Evolutionary conservation across 768 basidiomycete species (phyloP), one percentile per base, ranked within the genome.

Genomic region (Suillus discolor): DNA sequence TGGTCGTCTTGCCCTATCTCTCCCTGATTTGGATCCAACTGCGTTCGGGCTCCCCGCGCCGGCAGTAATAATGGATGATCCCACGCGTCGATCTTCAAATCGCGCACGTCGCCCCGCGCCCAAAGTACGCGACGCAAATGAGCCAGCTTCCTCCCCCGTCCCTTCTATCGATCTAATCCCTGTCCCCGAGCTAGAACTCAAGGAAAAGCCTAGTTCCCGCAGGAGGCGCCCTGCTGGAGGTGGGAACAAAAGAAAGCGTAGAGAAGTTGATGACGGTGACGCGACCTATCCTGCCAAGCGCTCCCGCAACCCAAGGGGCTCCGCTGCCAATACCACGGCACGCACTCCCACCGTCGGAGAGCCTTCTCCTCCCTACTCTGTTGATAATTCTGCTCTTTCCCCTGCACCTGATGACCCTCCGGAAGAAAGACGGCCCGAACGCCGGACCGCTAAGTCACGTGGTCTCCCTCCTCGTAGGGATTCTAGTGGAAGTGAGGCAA

Each of bases 261-360:
- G 79, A 71, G 88, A 89, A 39, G 74, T 71, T 8, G 89, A 90
- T 53, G 88, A 89, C 55, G 85, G 83, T 15, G 88, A 90, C 67
- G 82, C 84, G 1, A 84, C 85, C n/a, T 90, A 89, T 71, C 89
- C 89, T n/a, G 86, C 89, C 13, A 91, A 89, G 76, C 83, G 88
- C 31, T 81, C 86, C 23, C 83, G 89, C 34, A 78, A 82, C 63
- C 82, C 87, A 7, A 77, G 89, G 66, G 81, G 71, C 16, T 75
- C 75, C 71, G 39, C 66, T 13, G 65, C 68, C 38, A 51, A 54
- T 28, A 62, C 61, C n/a, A 72, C 71, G 39, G 66, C 64, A 59
- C 75, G 67, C 69, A 71, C 64, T 51, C 60, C 72, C 3, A 77
- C 71, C 54, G 68, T 64, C n/a, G 84, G 84, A 63, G 83, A 81